Evolutionary conservation across 768 basidiomycete genomes (phyloP).

Genomic region (Collybiopsis confluens): DNA sequence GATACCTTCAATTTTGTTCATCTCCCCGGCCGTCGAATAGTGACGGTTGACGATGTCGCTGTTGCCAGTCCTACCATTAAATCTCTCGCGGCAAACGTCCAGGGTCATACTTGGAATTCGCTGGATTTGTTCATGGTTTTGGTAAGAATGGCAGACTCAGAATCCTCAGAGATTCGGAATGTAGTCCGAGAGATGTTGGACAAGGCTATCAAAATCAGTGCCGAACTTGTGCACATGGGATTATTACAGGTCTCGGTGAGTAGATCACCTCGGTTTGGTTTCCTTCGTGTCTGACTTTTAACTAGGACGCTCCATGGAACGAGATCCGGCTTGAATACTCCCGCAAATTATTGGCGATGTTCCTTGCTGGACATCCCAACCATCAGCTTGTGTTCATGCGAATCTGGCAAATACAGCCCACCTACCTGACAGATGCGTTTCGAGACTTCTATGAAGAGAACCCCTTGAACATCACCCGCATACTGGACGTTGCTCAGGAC

Average conservation of each 20-base stretch:
- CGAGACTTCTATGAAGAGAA: constrained; percentile 90
- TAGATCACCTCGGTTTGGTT: constrained; percentile 11
- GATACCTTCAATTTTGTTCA: constrained; percentile 93
- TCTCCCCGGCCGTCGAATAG: constrained; percentile 77
- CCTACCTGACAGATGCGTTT: constrained; percentile 83
- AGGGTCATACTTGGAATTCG: constrained; percentile 93
- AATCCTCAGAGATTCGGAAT: constrained; percentile 63
- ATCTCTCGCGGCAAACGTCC: constrained; percentile 83
- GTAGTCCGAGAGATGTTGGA: constrained; percentile 90
- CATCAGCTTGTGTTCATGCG: constrained; percentile 97
- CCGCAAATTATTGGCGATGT: constrained; percentile 80
- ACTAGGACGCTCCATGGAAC: constrained; percentile 78
- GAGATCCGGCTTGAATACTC: constrained; percentile 86
- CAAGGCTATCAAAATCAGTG: constrained; percentile 88
- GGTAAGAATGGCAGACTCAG: constrained; percentile 72
- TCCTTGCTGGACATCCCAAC: constrained; percentile 88
- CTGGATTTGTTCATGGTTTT: constrained; percentile 86
- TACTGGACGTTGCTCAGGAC: constrained; percentile 93
- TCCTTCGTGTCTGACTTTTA: constrained; percentile 10
- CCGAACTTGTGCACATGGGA: constrained; percentile 93
- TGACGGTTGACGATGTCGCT: constrained; percentile 85
- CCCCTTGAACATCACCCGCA: constrained; percentile 89
- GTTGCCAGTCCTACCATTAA: constrained; percentile 89
- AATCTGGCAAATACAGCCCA: constrained; percentile 87
- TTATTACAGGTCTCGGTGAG: constrained; percentile 85